Conservation (phyloP, 2,329 filamentous ascomycete genomes). For the Epichloe gansuensis region DNA sequence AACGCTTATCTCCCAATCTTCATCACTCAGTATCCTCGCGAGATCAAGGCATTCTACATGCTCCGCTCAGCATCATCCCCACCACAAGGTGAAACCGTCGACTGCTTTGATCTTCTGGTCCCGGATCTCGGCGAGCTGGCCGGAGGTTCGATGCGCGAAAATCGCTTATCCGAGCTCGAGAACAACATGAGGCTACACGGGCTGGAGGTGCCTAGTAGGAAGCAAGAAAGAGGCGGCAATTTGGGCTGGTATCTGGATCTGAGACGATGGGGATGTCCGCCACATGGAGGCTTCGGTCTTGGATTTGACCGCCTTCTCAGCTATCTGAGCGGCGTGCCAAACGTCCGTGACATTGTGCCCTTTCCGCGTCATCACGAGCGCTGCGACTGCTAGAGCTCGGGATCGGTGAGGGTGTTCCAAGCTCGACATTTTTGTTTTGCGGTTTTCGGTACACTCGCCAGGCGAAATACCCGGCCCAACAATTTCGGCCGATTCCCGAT, state of each 20-base stretch:
- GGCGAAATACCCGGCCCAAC: background rate
- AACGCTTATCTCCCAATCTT: constrained; percentile 59
- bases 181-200: constrained; percentile 60
- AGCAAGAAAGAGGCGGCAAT: constrained; percentile 14
- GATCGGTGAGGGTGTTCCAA: background rate
- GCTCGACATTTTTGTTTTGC: background rate
- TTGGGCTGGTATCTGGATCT: constrained; percentile 84
- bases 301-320: constrained; percentile 80
- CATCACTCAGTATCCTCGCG: constrained; percentile 82
- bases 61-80: constrained; percentile 22
- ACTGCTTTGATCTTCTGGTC: constrained; percentile 83
- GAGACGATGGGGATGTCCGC: constrained; percentile 79
- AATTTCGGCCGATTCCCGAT: background rate
- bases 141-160: constrained; percentile 81
- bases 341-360: constrained; percentile 72
- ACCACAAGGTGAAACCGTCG: constrained; percentile 46
- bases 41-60: constrained; percentile 81
- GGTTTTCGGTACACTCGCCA: background rate
- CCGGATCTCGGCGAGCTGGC: constrained; percentile 78
- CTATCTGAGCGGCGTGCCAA: constrained; percentile 71
- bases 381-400: constrained; percentile 40
- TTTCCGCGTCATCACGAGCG: constrained; percentile 67
- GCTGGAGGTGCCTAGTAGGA: constrained; percentile 32
- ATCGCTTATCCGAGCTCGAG: constrained; percentile 55
- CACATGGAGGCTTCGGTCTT: constrained; percentile 82